Percentiles rank a stretch among this genome's conserved stretches.
These are phyloP conservation scores for Xylaria sp. DNA, from an alignment of 2,329 filamentous ascomycete species.

Conservation along the genomic window DNA sequence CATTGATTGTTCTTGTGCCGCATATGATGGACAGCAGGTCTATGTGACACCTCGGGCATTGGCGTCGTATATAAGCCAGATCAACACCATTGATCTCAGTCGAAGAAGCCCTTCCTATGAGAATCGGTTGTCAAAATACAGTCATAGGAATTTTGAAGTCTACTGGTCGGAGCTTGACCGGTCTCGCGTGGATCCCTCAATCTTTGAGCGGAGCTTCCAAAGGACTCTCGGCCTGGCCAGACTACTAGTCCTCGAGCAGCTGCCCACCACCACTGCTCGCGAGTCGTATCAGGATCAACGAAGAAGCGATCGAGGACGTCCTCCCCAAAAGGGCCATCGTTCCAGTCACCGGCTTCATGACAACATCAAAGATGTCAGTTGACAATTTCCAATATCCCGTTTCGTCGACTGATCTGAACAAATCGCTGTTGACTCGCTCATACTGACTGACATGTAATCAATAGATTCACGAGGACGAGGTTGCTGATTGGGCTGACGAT, in stretches of 20 bases:
- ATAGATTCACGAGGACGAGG: conserved; percentile 63
- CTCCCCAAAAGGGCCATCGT: conserved; percentile 44
- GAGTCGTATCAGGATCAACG: conserved; percentile 67
- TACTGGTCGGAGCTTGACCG: conserved; percentile 73
- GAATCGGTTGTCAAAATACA: conserved; percentile 80
- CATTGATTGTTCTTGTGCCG: conserved; percentile 76
- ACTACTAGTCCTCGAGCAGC: conserved; percentile 70
- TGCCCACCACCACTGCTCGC: conserved; percentile 63
- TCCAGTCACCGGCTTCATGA: conserved; percentile 46
- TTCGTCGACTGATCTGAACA: background rate
- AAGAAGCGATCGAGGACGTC: conserved; percentile 66
- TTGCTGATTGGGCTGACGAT: conserved; percentile 75
- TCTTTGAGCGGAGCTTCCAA: conserved; percentile 76
- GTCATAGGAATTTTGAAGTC: conserved; percentile 76
- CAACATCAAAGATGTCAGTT: conserved; percentile 63
- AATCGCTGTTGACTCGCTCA: background rate
- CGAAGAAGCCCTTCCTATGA: conserved; percentile 82
- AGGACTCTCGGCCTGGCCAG: conserved; percentile 72
- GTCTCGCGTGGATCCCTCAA: conserved; percentile 73
- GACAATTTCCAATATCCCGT: background rate
- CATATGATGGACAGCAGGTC: conserved; percentile 75
- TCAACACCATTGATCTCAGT: conserved; percentile 73
- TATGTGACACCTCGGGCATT: conserved; percentile 73
- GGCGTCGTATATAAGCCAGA: conserved; percentile 73
- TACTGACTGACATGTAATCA: background rate